Conservation (phyloP, 768 basidiomycete species). For the Dendrothele bispora region DNA sequence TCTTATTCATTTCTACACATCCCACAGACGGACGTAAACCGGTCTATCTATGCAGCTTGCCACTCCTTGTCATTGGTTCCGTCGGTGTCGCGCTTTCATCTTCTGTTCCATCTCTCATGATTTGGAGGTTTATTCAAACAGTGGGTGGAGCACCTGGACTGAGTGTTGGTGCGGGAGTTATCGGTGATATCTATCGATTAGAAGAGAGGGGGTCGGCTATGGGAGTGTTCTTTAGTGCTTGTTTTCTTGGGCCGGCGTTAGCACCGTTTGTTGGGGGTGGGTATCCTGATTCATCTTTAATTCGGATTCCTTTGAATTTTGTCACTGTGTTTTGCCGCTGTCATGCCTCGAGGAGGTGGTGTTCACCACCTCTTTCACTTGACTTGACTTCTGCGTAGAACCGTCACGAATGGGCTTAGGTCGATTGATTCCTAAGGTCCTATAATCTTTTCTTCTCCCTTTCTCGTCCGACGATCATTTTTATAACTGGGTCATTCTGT, state of each 20-base stretch:
- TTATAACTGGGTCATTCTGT: no score
- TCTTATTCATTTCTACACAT: neutral
- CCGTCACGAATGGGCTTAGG: no score
- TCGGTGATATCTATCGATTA: slow-evolving; percentile 65
- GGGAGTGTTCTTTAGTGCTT: slow-evolving; percentile 56
- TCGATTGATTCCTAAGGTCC: no score
- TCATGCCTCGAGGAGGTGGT: no score
- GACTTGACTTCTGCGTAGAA: no score
- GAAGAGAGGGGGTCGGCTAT: slow-evolving; percentile 63
- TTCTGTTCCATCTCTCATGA: slow-evolving; percentile 46
- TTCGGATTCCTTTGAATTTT: neutral
- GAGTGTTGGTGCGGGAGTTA: slow-evolving; percentile 58
- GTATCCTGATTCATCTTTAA: neutral
- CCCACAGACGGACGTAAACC: slow-evolving; percentile 60
- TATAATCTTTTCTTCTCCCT: no score
- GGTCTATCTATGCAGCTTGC: slow-evolving; percentile 59
- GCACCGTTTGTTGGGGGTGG: slow-evolving; percentile 60
- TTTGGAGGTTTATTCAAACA: slow-evolving; percentile 66
- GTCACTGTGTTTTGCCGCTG: no score
- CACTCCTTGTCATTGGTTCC: slow-evolving; percentile 58
- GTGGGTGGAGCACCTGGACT: slow-evolving; percentile 58
- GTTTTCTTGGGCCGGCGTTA: slow-evolving; percentile 58
- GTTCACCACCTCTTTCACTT: no score
- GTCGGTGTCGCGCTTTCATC: slow-evolving; percentile 54
- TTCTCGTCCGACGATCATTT: no score